Conservation (phyloP, 2,329 filamentous ascomycete species). For the Calcarisporium arbuscula region DNA sequence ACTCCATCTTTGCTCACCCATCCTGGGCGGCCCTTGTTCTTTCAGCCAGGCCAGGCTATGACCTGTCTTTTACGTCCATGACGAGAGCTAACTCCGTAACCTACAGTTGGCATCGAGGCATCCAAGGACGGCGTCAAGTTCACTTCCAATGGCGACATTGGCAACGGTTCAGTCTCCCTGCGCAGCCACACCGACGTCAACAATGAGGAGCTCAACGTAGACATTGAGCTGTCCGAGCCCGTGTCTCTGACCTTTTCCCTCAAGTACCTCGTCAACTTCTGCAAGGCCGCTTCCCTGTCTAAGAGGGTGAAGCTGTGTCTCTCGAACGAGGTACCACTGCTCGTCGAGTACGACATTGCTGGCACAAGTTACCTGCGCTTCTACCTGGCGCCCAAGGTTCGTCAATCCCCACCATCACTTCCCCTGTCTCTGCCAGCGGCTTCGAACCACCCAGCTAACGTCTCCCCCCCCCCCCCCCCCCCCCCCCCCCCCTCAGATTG, state of each 20-base stretch:
- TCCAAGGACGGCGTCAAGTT: conserved; percentile 98
- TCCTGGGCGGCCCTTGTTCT: not conserved
- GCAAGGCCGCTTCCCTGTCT: conserved; percentile 88
- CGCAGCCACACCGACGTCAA: conserved; percentile 85
- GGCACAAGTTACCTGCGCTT: conserved; percentile 89
- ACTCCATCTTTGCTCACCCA: not conserved
- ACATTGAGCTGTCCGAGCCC: conserved; percentile 86
- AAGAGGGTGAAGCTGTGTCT: conserved; percentile 82
- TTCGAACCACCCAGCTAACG: too few species aligned
- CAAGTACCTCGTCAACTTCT: conserved; percentile 99
- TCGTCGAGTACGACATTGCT: conserved; percentile 82
- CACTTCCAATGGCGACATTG: conserved; percentile 87
- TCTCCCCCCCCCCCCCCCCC: too few species aligned
- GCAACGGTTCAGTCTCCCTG: conserved; percentile 87
- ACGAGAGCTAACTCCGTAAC: conserved; percentile 10
- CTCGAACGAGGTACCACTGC: conserved; percentile 89
- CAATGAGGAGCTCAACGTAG: conserved; percentile 77
- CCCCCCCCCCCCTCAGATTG: too few species aligned
- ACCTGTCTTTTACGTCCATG: too few species aligned
- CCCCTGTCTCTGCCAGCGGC: too few species aligned
- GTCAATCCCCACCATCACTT: too few species aligned
- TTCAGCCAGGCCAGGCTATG: not conserved
- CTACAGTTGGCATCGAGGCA: conserved; percentile 83
- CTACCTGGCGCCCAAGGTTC: conserved; percentile 96
- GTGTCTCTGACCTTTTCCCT: conserved; percentile 95